Conservation (phyloP, 305 asterid genomes). For the Fraxinus sp. region DNA sequence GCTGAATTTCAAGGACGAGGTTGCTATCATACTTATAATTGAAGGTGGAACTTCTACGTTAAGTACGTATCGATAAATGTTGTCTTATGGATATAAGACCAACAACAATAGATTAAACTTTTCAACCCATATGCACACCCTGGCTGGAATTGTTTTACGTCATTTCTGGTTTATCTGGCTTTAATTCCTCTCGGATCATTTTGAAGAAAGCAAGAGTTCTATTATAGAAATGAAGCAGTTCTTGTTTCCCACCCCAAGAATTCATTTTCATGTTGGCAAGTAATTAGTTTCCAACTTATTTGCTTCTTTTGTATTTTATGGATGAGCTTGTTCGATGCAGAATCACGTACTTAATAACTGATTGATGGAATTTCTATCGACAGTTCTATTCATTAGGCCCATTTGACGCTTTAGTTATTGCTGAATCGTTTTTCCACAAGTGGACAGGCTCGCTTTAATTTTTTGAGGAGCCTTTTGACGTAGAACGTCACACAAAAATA, state of each 20-base stretch:
- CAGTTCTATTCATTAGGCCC: not conserved
- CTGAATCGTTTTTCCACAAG: not conserved
- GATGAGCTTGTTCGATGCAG: not conserved
- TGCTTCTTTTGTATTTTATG: conserved; percentile 6
- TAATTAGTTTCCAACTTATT: not conserved
- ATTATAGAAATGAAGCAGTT: not conserved
- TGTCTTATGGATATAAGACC: not conserved
- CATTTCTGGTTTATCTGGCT: not conserved
- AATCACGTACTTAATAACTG: not conserved
- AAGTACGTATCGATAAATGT: not conserved
- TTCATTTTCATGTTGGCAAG: not conserved
- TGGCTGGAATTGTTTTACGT: conserved; percentile 9
- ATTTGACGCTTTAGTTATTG: conserved; percentile 2
- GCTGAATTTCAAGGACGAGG: not conserved
- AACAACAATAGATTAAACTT: not conserved
- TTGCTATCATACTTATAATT: conserved; percentile 6
- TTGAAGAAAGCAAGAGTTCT: not conserved
- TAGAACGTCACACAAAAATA: not conserved
- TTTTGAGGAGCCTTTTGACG: not conserved
- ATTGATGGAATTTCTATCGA: not conserved
- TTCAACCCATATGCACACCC: conserved; percentile 11
- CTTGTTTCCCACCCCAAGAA: not conserved
- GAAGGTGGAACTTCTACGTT: conserved; percentile 1
- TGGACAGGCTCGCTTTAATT: not conserved
- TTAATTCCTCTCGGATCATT: not conserved